Base-by-base conservation (phyloP, 2,329 filamentous ascomycete genomes). In the Ophiostoma montium region DNA sequence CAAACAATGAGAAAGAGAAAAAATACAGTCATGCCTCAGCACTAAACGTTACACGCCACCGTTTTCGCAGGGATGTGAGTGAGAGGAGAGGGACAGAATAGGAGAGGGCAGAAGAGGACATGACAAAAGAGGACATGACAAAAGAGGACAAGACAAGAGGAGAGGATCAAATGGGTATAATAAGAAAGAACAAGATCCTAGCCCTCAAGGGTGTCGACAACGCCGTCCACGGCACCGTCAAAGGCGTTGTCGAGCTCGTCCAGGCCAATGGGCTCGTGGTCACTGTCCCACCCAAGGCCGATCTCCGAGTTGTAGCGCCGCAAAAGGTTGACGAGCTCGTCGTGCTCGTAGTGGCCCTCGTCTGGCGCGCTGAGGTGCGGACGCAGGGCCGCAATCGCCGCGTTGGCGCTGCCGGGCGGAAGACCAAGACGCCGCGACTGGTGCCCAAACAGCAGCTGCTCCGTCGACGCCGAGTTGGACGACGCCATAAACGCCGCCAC, bases 181-280 rank as follows among this genome's bases (percentile, higher is more conserved):
- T 9, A 41, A 31, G 11, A 49, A 45, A 36, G 7, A 43, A 31
- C n/a, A n/a, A n/a, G n/a, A n/a, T n/a, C n/a, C n/a, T n/a, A n/a
- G n/a, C n/a, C n/a, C n/a, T n/a, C n/a, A n/a, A n/a, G n/a, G n/a
- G n/a, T n/a, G n/a, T n/a, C n/a, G n/a, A n/a, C n/a, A n/a, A n/a
- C n/a, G n/a, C n/a, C n/a, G n/a, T n/a, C n/a, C n/a, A n/a, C n/a
- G n/a, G n/a, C n/a, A n/a, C n/a, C n/a, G n/a, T n/a, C n/a, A 23
- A 15, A 41, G 16, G 15, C n/a, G 58, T 84, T 80, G 61, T 96
- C 90, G 21, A 96, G 79, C 70, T 98, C 92, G 43, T 95, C 87
- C 45, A 96, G 77, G 63, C 94, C 88, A 57, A 96, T 82, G 55
- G 80, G 84, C 68, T 96, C 92, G 1, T 89, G 88, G 61, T 81